Percentiles rank a stretch among this genome's conserved stretches.
Evolutionary conservation across 2,329 filamentous ascomycete species (phyloP).

Genomic region (Trichoderma gracile): DNA sequence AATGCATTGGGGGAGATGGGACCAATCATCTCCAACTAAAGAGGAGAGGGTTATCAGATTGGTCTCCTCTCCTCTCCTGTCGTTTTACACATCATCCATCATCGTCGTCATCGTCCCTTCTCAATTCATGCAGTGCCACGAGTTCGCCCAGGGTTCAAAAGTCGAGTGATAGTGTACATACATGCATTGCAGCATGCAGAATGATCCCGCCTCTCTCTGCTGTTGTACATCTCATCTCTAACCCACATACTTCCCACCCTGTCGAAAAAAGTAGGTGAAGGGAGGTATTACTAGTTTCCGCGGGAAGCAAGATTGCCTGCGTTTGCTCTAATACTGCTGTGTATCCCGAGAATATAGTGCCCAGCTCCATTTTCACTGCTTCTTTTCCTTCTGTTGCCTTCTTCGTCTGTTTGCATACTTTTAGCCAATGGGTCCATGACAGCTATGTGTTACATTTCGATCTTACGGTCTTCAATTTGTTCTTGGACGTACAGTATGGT

Average conservation of each 20-base stretch:
- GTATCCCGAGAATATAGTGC: no score
- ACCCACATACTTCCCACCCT: not conserved
- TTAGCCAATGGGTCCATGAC: not conserved
- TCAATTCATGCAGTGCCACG: constrained; percentile 7
- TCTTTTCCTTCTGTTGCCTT: not conserved
- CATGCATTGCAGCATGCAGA: not conserved
- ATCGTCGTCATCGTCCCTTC: not conserved
- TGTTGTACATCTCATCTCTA: not conserved
- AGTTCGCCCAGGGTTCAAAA: not conserved
- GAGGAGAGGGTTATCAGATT: not conserved
- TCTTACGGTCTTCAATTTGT: no score
- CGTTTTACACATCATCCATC: no score
- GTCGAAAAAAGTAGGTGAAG: constrained; percentile 25
- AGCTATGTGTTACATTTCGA: no score
- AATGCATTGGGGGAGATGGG: not conserved
- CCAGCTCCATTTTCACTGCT: no score
- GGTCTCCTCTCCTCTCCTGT: not conserved
- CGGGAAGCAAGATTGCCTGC: no score
- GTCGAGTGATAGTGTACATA: not conserved
- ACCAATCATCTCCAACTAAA: not conserved
- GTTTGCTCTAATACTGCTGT: no score
- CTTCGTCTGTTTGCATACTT: not conserved
- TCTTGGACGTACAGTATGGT: no score
- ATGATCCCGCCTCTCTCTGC: no score
- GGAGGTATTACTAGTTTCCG: not conserved